phyloP scores from a whole-genome alignment of 2,329 filamentous ascomycete species.

The Fusarium citri region DNA sequence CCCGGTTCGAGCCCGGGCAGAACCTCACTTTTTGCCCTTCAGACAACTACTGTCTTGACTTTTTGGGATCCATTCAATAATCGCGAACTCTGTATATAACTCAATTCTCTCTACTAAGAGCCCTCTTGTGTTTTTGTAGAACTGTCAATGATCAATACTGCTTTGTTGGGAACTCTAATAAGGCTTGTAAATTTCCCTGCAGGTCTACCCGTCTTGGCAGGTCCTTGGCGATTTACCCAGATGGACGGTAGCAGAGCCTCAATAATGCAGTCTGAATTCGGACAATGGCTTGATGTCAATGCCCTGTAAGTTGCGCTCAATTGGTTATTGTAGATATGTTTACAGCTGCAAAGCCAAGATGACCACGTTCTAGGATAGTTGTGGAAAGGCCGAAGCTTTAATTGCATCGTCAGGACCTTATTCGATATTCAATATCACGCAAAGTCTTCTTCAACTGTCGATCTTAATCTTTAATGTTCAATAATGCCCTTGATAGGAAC shows the following conservation, averaged over 20 bases:
- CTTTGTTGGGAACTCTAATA: no score
- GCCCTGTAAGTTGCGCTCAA: no score
- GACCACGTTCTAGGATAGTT: fast-evolving
- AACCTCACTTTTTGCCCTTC: background rate
- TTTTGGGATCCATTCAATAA: background rate
- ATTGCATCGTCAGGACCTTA: background rate
- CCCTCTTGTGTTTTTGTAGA: no score
- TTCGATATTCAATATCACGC: fast-evolving
- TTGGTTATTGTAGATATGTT: background rate
- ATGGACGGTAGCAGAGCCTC: constrained; percentile 12
- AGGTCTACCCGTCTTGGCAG: constrained; percentile 18
- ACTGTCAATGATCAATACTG: background rate
- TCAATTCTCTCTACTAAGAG: no score
- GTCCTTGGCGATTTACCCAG: constrained; percentile 5
- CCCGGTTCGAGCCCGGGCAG: background rate
- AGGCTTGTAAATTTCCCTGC: background rate
- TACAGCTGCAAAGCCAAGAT: fast-evolving
- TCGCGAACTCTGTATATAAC: no score
- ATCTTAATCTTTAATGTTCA: background rate
- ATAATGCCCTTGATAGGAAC: background rate
- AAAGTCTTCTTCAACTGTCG: fast-evolving
- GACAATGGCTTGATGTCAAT: background rate
- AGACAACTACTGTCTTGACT: background rate
- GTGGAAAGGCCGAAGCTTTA: background rate
- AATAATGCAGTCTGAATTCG: background rate